These are phyloP conservation scores for Cyclanthera cordifolia DNA, from an alignment of 306 rosid genomes.

Conservation along the genomic window DNA sequence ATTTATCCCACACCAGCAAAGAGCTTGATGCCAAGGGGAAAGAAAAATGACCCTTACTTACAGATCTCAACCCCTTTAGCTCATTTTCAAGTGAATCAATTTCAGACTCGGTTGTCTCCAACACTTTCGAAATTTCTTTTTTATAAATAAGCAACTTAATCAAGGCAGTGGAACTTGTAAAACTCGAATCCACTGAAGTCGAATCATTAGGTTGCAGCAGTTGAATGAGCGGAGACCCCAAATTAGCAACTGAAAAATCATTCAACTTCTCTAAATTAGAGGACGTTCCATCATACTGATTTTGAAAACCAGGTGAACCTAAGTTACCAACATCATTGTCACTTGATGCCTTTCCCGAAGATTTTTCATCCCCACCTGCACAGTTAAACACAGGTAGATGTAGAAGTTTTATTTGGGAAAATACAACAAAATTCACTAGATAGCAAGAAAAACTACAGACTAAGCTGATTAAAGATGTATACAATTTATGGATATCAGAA, in stretches of 20 bases:
- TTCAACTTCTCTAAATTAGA: constrained; percentile 62
- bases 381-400: not conserved
- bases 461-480: not conserved
- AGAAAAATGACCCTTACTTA: constrained; percentile 20
- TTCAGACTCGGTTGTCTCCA: constrained; percentile 85
- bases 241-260: constrained; percentile 30
- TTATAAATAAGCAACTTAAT: constrained; percentile 65
- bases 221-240: constrained; percentile 52
- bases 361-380: constrained; percentile 68
- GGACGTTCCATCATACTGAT: constrained; percentile 31
- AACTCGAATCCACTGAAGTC: constrained; percentile 36
- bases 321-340: constrained; percentile 46
- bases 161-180: constrained; percentile 41
- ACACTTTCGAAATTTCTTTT: constrained; percentile 67
- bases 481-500: not conserved
- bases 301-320: constrained; percentile 37
- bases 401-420: not conserved
- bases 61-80: constrained; percentile 47
- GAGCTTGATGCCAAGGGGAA: constrained; percentile 39
- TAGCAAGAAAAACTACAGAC: not conserved
- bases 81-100: constrained; percentile 82
- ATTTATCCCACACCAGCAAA: constrained; percentile 27
- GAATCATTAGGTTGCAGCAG: constrained; percentile 55
- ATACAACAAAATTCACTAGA: not conserved
- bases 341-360: constrained; percentile 37